Evolutionary conservation across 1,284 basidiomycete species (phyloP).

Genomic region (Cutaneotrichosporon daszewskae): DNA sequence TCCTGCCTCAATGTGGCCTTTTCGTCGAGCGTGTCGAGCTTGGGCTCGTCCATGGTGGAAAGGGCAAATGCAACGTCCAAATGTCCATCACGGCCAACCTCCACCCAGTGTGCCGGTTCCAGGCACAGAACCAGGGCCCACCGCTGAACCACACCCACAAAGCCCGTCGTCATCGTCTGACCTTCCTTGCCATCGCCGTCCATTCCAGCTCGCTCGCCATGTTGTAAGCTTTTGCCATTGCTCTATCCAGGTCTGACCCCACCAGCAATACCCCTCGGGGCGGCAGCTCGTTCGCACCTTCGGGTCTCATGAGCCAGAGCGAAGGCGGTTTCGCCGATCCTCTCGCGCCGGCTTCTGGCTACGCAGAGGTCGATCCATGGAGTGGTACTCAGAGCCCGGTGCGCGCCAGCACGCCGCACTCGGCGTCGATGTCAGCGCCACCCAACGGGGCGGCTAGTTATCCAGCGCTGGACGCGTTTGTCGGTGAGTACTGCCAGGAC

Average conservation of each 20-base stretch:
- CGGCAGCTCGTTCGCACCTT: slow-evolving; percentile 9
- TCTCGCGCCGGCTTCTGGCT: slow-evolving; percentile 28
- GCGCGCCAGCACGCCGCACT: slow-evolving; percentile 17
- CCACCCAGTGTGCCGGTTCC: too few species aligned
- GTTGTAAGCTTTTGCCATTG: slow-evolving; percentile 21
- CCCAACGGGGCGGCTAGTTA: not conserved
- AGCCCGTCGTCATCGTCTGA: too few species aligned
- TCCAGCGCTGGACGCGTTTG: slow-evolving; percentile 21
- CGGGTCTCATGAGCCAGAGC: slow-evolving; percentile 6
- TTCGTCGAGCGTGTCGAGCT: slow-evolving; percentile 1
- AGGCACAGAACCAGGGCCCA: too few species aligned
- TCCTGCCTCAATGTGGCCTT: not conserved
- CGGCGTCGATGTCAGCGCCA: not conserved
- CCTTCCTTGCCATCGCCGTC: too few species aligned
- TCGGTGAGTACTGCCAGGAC: slow-evolving; percentile 34
- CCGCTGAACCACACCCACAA: too few species aligned
- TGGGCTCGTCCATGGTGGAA: too few species aligned
- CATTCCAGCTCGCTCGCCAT: slow-evolving; percentile 13
- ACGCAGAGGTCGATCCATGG: slow-evolving; percentile 78
- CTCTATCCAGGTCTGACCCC: not conserved
- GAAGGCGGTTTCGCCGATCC: slow-evolving; percentile 25
- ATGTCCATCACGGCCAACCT: too few species aligned
- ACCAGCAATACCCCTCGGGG: slow-evolving; percentile 35
- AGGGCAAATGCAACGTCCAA: too few species aligned
- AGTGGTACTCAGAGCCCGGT: slow-evolving; percentile 67